A percentile compares a stretch with the other conserved stretches of the same genome.
Conservation (phyloP, 2,329 filamentous ascomycete species). For the Grosmannia penicillata region DNA sequence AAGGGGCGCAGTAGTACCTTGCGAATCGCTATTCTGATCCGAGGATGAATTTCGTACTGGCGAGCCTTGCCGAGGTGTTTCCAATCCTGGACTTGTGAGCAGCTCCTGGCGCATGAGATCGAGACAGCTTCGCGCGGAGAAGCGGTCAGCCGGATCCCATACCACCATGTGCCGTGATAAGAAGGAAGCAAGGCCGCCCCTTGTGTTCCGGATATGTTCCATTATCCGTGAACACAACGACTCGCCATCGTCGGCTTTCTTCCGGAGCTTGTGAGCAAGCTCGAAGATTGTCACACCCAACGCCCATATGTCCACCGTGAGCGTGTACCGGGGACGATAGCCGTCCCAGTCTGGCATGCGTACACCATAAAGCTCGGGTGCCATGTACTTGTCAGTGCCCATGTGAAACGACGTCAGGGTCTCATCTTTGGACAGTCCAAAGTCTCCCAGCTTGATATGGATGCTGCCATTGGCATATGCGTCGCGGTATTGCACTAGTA, state of each 20-base stretch:
- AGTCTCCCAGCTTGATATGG: constrained; percentile 82
- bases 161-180: not conserved
- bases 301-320: constrained; percentile 90
- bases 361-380: constrained; percentile 76
- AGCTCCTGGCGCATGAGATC: not conserved
- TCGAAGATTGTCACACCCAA: constrained; percentile 71
- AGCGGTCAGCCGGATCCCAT: not conserved
- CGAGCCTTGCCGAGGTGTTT: too few relatives aligned
- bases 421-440: constrained; percentile 90
- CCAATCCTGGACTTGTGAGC: too few relatives aligned
- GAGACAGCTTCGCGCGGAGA: not conserved
- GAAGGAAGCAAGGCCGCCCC: not conserved
- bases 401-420: constrained; percentile 92
- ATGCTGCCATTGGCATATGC: constrained; percentile 21
- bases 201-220: not conserved
- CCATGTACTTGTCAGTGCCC: constrained; percentile 87
- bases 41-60: too few relatives aligned
- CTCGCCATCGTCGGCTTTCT: not conserved
- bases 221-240: not conserved
- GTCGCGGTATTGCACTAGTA: constrained; percentile 45
- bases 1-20: too few relatives aligned
- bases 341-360: constrained; percentile 24
- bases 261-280: not conserved
- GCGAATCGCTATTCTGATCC: too few relatives aligned
- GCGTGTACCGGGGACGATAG: constrained; percentile 73